Evolutionary conservation across 2,329 filamentous ascomycete species (phyloP), one percentile per base, ranked within the genome.

Genomic region (Whalleya microplaca): DNA sequence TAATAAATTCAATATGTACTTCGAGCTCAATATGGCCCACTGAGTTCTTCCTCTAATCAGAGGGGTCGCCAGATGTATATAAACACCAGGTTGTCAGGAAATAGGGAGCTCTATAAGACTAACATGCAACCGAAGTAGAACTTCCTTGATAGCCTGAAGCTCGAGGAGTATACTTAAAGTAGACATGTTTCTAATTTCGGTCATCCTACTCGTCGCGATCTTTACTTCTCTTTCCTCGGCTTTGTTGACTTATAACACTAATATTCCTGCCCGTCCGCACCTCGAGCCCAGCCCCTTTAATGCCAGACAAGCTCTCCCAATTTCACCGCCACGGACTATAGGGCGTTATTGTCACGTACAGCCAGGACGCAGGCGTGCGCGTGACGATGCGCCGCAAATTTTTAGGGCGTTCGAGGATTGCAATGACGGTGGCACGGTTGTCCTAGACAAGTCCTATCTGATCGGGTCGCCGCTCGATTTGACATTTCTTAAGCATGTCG

Each of bases 391-490:
- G 27, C 45, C 61, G n/a, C 45, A 77, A 48, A 82, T 87, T 53
- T 67, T 86, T 2, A 65, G 74, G 0, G 83, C 84, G 1, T 72
- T 86, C 55, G 72, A 82, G 29, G 66, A 79, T 55, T 89, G 86
- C 71, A 89, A 88, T 64, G 73, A 84, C 56, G 85, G 85, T 10
- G 86, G 86, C 7, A 83, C 81, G 12, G 81, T 88, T 4, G 75
- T 88, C 1, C 83, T 89, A 18, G 80, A 82, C 27, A 74, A 77
- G 55, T 78, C 76, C 3, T 90, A 89, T 67, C 83, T 78, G 1
- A 81, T 90, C 58, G 85, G 80, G 14, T 88, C 84, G 0, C 84
- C 86, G 0, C 68, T 90, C 32, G 84, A 90, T 64, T 71, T 90
- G 63, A 88, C 84, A 0, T 88, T 87, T 68, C 73, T 90, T 18